A percentile compares a stretch with the other conserved stretches of the same genome.
Conservation (phyloP, 164 flowering plant genomes). For the Sedum album region DNA sequence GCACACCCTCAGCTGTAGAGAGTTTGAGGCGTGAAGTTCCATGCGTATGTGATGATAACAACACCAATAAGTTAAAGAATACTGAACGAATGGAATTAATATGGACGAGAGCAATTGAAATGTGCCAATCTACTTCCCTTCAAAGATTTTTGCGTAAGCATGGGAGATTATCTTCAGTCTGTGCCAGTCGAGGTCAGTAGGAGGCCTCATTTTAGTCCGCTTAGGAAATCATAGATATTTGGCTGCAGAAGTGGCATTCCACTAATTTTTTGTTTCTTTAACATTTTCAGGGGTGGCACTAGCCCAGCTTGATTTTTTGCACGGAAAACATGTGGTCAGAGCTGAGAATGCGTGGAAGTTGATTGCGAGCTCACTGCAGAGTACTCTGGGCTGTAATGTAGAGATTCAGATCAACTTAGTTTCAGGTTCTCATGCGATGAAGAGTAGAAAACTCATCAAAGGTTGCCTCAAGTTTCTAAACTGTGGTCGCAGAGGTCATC, state of each 20-base stretch:
- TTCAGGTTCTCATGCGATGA: slow-evolving; percentile 21
- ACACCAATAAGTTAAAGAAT: slow-evolving; percentile 14
- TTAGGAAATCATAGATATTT: too few relatives aligned
- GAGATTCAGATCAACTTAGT: slow-evolving; percentile 62
- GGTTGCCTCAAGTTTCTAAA: slow-evolving; percentile 47
- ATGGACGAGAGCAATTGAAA: slow-evolving; percentile 56
- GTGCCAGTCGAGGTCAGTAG: slow-evolving; percentile 47
- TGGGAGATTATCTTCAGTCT: slow-evolving; percentile 60
- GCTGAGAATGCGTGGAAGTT: slow-evolving; percentile 84
- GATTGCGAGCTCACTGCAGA: slow-evolving; percentile 69
- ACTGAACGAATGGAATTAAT: slow-evolving; percentile 37
- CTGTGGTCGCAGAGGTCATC: slow-evolving; percentile 45
- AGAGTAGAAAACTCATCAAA: slow-evolving; percentile 29
- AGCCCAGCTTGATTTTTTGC: slow-evolving; percentile 64
- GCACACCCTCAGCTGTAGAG: slow-evolving; percentile 38
- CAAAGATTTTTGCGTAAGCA: slow-evolving; percentile 48
- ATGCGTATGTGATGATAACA: slow-evolving; percentile 23
- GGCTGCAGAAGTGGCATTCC: not conserved
- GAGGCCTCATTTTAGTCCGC: not conserved
- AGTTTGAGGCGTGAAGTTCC: slow-evolving; percentile 30
- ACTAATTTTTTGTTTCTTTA: not conserved
- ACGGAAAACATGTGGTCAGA: slow-evolving; percentile 43
- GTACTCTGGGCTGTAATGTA: slow-evolving; percentile 66
- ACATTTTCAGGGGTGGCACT: slow-evolving; percentile 48
- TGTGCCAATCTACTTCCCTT: slow-evolving; percentile 36